These are phyloP conservation scores for Mycosarcoma maydis DNA, from an alignment of 1,284 basidiomycete genomes.

Conservation along the genomic window DNA sequence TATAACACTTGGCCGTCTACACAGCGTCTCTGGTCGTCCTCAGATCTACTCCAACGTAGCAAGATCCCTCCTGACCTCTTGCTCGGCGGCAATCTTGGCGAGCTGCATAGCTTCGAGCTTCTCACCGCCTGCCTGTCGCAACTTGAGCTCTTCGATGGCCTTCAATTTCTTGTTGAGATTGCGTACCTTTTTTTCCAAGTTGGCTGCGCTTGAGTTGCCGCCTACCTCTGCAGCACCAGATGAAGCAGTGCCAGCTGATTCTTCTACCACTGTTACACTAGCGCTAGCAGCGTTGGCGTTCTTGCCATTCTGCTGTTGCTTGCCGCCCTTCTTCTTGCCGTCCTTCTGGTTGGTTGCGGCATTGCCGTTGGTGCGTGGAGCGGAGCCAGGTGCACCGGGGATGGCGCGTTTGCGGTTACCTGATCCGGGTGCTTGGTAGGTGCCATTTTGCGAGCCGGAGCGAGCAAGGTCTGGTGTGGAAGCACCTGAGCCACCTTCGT, in stretches of 20 bases:
- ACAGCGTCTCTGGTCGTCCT: not conserved
- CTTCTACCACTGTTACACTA: constrained; percentile 3
- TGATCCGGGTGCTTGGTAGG: constrained; percentile 48
- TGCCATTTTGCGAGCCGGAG: constrained; percentile 32
- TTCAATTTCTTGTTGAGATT: constrained; percentile 94
- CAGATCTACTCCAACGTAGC: constrained; percentile 68
- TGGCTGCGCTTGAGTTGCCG: constrained; percentile 42
- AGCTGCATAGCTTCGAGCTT: constrained; percentile 90
- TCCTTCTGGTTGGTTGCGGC: constrained; percentile 14
- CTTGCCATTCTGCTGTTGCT: constrained; percentile 42
- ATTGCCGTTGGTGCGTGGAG: constrained; percentile 20
- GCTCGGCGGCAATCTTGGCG: constrained; percentile 92
- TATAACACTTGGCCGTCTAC: not conserved
- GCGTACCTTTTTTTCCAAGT: constrained; percentile 70
- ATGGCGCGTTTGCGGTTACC: constrained; percentile 43
- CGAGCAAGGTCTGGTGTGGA: constrained; percentile 36
- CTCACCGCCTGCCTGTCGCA: constrained; percentile 85
- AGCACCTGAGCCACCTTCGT: constrained; percentile 72
- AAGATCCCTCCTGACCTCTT: constrained; percentile 83
- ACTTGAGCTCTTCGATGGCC: constrained; percentile 93
- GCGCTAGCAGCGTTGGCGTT: constrained; percentile 24
- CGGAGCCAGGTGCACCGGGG: constrained; percentile 52
- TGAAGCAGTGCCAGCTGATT: constrained; percentile 13
- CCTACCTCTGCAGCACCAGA: constrained; percentile 53
- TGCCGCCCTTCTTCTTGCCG: constrained; percentile 42